These are phyloP conservation scores for Sclerotinia glacialis DNA, from an alignment of 2,329 filamentous ascomycete genomes.

Conservation along the genomic window DNA sequence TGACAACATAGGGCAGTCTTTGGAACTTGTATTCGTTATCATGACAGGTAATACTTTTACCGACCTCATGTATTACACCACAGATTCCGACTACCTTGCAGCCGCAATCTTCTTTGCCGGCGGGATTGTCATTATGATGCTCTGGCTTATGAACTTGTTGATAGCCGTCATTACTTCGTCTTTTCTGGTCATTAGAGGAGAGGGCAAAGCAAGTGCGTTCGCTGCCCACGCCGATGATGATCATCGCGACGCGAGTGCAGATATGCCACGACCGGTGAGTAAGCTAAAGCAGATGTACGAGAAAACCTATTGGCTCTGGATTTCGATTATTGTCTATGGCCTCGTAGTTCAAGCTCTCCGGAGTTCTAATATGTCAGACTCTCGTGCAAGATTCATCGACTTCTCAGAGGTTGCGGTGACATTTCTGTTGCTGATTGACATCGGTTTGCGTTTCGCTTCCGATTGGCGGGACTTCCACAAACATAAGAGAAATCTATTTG, in stretches of 20 bases:
- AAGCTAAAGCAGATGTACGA: slow-evolving; percentile 69
- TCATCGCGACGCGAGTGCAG: slow-evolving; percentile 36
- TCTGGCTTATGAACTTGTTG: slow-evolving; percentile 92
- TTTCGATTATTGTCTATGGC: slow-evolving; percentile 74
- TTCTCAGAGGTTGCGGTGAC: slow-evolving; percentile 74
- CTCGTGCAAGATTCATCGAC: slow-evolving; percentile 63
- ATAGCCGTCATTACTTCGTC: slow-evolving; percentile 98
- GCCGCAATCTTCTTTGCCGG: slow-evolving; percentile 74
- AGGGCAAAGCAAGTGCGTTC: slow-evolving; percentile 92
- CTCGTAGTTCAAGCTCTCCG: slow-evolving; percentile 76
- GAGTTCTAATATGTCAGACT: slow-evolving; percentile 69
- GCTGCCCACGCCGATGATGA: slow-evolving; percentile 66
- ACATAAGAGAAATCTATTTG: slow-evolving; percentile 72
- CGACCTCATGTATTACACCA: slow-evolving; percentile 90
- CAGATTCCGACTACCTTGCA: slow-evolving; percentile 84
- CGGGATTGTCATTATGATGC: slow-evolving; percentile 83
- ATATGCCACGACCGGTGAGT: slow-evolving; percentile 43
- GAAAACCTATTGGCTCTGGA: slow-evolving; percentile 74
- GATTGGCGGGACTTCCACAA: slow-evolving; percentile 81
- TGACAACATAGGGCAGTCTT: slow-evolving; percentile 87
- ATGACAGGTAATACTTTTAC: slow-evolving; percentile 98
- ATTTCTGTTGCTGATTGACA: slow-evolving; percentile 74
- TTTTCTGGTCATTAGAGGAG: slow-evolving; percentile 96
- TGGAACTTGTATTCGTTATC: slow-evolving; percentile 94
- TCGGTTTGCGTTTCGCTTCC: slow-evolving; percentile 70